Conservation (phyloP, 2,329 filamentous ascomycete species). For the Clonostachys byssicola region DNA sequence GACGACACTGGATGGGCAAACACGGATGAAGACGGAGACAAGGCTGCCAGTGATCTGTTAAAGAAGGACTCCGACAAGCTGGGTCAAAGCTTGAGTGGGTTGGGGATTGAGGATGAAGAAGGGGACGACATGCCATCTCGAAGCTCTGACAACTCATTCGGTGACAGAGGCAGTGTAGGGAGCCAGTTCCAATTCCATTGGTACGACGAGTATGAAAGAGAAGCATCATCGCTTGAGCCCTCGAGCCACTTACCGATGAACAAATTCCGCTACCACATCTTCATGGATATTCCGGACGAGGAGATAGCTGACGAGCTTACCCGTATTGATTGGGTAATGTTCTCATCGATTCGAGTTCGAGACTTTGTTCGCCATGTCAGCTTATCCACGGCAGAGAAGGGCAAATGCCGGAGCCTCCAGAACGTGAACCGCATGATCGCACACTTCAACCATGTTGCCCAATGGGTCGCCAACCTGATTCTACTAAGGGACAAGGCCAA, state of each 20-base stretch:
- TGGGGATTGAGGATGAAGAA: conserved; percentile 42
- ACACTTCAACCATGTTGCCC: conserved; percentile 84
- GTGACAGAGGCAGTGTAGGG: conserved; percentile 29
- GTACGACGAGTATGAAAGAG: conserved; percentile 75
- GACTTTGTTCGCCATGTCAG: conserved; percentile 92
- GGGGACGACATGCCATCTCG: conserved; percentile 37
- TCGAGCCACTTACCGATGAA: conserved; percentile 65
- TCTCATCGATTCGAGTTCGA: conserved; percentile 87
- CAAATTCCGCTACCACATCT: conserved; percentile 83
- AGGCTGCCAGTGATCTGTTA: conserved; percentile 23
- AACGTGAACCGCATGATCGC: conserved; percentile 94
- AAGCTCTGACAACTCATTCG: conserved; percentile 36
- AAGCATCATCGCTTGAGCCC: conserved; percentile 69
- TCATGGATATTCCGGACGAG: conserved; percentile 84
- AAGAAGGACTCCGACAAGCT: conserved; percentile 33
- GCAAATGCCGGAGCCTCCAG: conserved; percentile 70
- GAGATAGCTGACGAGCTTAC: conserved; percentile 89
- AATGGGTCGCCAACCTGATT: conserved; percentile 79
- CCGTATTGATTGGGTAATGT: conserved; percentile 97
- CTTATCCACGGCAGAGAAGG: conserved; percentile 65
- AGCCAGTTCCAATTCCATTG: conserved; percentile 56
- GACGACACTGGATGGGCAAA: conserved; percentile 94
- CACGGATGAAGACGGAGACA: conserved; percentile 54
- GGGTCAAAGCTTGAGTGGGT: conserved; percentile 5
- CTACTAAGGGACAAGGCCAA: conserved; percentile 93